A percentile compares a stretch with the other conserved stretches of the same genome.
phyloP scores from a whole-genome alignment of 2,329 filamentous ascomycete genomes.

The Bipolaris sorokiniana region DNA sequence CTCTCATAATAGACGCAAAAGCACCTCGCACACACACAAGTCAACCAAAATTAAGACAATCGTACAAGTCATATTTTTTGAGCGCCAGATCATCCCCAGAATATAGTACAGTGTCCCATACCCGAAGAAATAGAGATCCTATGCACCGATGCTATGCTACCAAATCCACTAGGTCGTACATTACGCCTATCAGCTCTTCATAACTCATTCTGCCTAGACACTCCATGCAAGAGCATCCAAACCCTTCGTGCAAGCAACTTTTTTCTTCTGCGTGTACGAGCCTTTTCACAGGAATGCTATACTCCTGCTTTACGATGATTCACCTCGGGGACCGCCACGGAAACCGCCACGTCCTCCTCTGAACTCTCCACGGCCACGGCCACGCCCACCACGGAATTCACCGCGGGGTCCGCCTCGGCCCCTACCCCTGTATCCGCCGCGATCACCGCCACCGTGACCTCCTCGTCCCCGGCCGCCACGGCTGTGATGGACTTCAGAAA shows the following conservation, averaged over 20 bases:
- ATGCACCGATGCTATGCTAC: constrained; percentile 50
- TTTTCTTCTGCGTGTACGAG: neutral
- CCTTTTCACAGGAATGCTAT: constrained; percentile 10
- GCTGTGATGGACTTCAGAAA: constrained; percentile 67
- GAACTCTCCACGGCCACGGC: constrained; percentile 53
- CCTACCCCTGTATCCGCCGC: constrained; percentile 62
- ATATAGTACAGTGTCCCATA: constrained; percentile 43
- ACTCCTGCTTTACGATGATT: constrained; percentile 26
- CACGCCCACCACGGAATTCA: constrained; percentile 49
- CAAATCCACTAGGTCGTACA: constrained; percentile 43
- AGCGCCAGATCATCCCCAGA: constrained; percentile 32
- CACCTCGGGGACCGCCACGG: constrained; percentile 39
- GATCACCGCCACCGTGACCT: constrained; percentile 51
- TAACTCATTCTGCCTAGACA: constrained; percentile 33
- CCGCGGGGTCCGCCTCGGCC: constrained; percentile 53
- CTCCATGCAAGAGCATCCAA: constrained; percentile 23
- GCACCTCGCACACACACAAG: neutral
- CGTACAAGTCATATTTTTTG: constrained; percentile 36
- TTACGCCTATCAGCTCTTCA: constrained; percentile 34
- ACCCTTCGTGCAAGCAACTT: neutral
- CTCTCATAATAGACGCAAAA: neutral
- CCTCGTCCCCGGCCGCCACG: constrained; percentile 58
- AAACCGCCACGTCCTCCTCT: constrained; percentile 52
- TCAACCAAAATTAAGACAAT: neutral
- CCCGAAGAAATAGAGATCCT: constrained; percentile 33